These are phyloP conservation scores for Kandelia obovata DNA, from an alignment of 345 rosid genomes.

Conservation along the genomic window DNA sequence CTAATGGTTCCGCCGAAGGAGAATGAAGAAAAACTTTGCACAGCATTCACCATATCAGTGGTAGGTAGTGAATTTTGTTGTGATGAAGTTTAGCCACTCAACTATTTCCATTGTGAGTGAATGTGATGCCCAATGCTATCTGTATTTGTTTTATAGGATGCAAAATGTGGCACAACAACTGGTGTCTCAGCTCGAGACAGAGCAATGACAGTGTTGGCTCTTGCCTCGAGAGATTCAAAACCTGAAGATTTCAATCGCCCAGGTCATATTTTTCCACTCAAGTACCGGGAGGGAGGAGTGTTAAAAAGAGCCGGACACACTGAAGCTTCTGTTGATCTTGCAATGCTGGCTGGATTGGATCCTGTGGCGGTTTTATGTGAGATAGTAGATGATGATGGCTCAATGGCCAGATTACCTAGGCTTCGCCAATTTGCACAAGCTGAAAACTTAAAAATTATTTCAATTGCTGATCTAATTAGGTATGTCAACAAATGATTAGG, in stretches of 20 bases:
- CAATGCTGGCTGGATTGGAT: conserved; percentile 28
- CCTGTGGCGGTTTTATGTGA: conserved; percentile 35
- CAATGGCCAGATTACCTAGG: conserved; percentile 34
- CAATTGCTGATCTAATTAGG: conserved; percentile 32
- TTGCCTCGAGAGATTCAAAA: conserved; percentile 25
- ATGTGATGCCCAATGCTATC: too few relatives aligned
- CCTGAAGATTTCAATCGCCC: conserved; percentile 35
- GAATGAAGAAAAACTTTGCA: conserved; percentile 76
- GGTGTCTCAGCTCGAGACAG: conserved; percentile 35
- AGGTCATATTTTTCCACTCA: conserved; percentile 32
- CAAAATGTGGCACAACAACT: conserved; percentile 30
- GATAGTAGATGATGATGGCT: conserved; percentile 35
- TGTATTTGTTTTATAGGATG: conserved; percentile 15
- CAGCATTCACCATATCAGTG: conserved; percentile 89
- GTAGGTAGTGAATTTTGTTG: conserved; percentile 31
- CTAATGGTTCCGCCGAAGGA: conserved; percentile 68
- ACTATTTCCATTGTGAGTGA: too few relatives aligned
- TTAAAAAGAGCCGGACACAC: conserved; percentile 36
- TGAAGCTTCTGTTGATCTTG: conserved; percentile 32
- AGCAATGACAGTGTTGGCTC: conserved; percentile 25
- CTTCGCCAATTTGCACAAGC: conserved; percentile 27
- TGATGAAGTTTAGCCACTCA: not conserved
- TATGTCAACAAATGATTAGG: not conserved
- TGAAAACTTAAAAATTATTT: conserved; percentile 27
- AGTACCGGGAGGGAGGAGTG: conserved; percentile 33